phyloP scores from a whole-genome alignment of 139 green algal genomes.

The Zygnema circumcarinatum region DNA sequence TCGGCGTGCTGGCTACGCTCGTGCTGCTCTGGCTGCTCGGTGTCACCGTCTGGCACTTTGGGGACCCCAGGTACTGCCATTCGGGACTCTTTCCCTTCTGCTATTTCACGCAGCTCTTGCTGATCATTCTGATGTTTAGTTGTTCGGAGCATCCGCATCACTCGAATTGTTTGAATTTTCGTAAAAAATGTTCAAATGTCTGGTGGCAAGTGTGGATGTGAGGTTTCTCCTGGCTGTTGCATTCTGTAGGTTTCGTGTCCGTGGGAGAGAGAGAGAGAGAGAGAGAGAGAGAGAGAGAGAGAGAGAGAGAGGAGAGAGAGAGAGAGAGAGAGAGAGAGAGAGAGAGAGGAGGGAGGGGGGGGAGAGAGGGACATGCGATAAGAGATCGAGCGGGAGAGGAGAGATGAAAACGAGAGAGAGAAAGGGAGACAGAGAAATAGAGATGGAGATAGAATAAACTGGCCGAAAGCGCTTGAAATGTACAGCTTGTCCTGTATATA shows the following conservation, averaged over 20 bases:
- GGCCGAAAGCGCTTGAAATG: neutral
- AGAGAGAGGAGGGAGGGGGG: too few species aligned
- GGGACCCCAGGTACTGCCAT: neutral
- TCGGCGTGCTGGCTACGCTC: neutral
- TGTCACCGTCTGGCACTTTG: neutral
- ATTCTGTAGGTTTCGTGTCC: neutral
- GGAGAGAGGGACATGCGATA: too few species aligned
- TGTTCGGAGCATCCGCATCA: neutral
- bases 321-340: too few species aligned
- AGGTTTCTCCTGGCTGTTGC: neutral
- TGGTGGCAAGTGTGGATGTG: neutral
- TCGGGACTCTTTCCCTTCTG: neutral
- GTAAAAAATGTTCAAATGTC: too few species aligned
- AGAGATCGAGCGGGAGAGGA: too few species aligned
- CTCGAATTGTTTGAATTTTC: too few species aligned
- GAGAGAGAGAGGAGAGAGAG: too few species aligned
- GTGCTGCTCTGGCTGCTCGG: neutral
- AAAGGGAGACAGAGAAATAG: too few species aligned
- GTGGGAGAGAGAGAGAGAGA: too few species aligned
- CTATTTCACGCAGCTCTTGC: neutral
- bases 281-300: too few species aligned
- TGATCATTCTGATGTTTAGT: neutral
- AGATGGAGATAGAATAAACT: too few species aligned
- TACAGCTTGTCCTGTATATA: neutral
- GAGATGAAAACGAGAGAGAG: too few species aligned